phyloP scores from a whole-genome alignment of 805 yeast genomes.

The Saccharomycopsis sp. region DNA sequence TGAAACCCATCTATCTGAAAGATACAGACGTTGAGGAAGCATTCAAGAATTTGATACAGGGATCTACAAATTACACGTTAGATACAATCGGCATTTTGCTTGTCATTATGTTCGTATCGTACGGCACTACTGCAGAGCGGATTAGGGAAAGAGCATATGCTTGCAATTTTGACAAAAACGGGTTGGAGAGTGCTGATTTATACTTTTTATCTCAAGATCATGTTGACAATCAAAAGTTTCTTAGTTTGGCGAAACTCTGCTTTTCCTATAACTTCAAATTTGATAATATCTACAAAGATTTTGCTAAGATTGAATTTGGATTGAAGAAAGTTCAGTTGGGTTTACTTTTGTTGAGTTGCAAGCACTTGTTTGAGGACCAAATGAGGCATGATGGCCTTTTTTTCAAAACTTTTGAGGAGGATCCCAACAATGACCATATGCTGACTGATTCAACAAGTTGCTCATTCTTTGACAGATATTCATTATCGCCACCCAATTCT shows the following conservation, averaged over 20 bases:
- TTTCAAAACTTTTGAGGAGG: slow-evolving; percentile 6
- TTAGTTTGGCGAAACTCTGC: slow-evolving; percentile 16
- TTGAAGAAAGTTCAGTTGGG: slow-evolving; percentile 18
- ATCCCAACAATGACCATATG: background rate
- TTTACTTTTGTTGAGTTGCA: slow-evolving; percentile 5
- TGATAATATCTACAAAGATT: slow-evolving; percentile 13
- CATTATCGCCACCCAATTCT: too few species aligned
- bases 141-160: slow-evolving; percentile 13
- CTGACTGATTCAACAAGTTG: too few species aligned
- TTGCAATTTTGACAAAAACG: slow-evolving; percentile 6
- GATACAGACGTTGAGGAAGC: slow-evolving; percentile 1
- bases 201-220: slow-evolving; percentile 5
- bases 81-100: slow-evolving; percentile 15
- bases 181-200: slow-evolving; percentile 7
- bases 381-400: slow-evolving; percentile 9
- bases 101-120: slow-evolving; percentile 10
- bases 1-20: slow-evolving; percentile 3
- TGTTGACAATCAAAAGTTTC: slow-evolving; percentile 1
- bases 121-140: slow-evolving; percentile 5
- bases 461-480: background rate
- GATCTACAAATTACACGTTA: slow-evolving; percentile 10
- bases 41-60: background rate
- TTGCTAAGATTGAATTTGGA: slow-evolving; percentile 13
- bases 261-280: slow-evolving; percentile 15
- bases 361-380: slow-evolving; percentile 11